phyloP scores from a whole-genome alignment of 352 stramenopile species.

The Pythium apleroticum region DNA sequence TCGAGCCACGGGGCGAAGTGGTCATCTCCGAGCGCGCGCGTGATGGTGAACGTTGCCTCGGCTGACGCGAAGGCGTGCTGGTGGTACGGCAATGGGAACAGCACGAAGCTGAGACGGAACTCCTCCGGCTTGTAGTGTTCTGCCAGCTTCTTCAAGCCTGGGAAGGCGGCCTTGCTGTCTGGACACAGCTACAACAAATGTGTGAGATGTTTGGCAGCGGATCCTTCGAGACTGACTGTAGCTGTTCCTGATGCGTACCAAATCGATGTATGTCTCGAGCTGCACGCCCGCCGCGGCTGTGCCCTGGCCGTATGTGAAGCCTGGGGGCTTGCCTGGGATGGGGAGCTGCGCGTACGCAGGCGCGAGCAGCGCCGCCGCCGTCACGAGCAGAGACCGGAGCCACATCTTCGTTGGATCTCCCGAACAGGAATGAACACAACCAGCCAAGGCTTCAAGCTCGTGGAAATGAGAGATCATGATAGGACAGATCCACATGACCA shows the following conservation, averaged over 20 bases:
- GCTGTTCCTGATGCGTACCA: slow-evolving; percentile 34
- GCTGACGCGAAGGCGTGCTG: slow-evolving; percentile 40
- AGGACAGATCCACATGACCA: too few species aligned
- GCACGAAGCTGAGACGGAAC: slow-evolving; percentile 37
- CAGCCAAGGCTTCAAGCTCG: background rate
- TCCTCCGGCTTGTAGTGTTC: slow-evolving; percentile 31
- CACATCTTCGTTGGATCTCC: slow-evolving; percentile 8
- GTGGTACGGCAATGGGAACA: slow-evolving; percentile 45
- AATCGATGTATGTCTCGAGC: slow-evolving; percentile 80
- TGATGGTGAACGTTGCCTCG: slow-evolving; percentile 38
- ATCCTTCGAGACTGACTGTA: background rate
- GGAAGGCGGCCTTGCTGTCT: slow-evolving; percentile 36
- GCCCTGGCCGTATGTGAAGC: slow-evolving; percentile 59
- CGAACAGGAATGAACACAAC: slow-evolving; percentile 8
- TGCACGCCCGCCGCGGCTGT: slow-evolving; percentile 59
- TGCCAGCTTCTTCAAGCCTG: slow-evolving; percentile 33
- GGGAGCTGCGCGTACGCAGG: slow-evolving; percentile 42
- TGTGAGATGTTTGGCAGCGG: too few species aligned
- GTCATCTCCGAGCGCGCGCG: slow-evolving; percentile 32
- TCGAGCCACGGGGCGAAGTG: slow-evolving; percentile 38
- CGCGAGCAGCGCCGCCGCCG: background rate
- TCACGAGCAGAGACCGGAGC: slow-evolving; percentile 15
- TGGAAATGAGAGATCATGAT: background rate
- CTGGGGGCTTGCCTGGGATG: slow-evolving; percentile 58
- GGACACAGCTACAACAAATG: slow-evolving; percentile 33